Percentiles rank a stretch among this genome's conserved stretches.
phyloP scores from a whole-genome alignment of 805 yeast species.

The Candida cerambycidarum region DNA sequence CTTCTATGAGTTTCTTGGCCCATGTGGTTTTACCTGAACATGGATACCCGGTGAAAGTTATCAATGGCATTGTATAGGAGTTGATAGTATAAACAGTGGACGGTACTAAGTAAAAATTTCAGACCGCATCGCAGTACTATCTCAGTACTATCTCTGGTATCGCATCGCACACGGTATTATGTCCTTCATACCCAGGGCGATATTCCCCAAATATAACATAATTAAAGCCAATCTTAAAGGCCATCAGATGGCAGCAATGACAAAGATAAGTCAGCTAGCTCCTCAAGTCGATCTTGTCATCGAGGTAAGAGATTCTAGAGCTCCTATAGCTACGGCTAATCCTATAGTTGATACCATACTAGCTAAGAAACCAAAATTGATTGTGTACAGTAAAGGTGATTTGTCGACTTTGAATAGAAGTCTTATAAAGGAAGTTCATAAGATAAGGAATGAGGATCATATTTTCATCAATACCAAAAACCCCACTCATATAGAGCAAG shows the following conservation, averaged over 20 bases:
- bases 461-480: slow-evolving; percentile 60
- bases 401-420: slow-evolving; percentile 45
- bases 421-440: slow-evolving; percentile 35
- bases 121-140: too few species aligned
- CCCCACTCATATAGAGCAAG: slow-evolving; percentile 45
- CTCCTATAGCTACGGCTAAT: slow-evolving; percentile 83
- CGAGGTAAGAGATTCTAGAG: slow-evolving; percentile 86
- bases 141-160: too few species aligned
- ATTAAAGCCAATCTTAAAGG: slow-evolving; percentile 82
- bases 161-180: neutral
- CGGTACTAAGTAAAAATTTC: too few species aligned
- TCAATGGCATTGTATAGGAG: slow-evolving; percentile 84
- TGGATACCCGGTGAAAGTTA: slow-evolving; percentile 83
- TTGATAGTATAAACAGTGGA: too few species aligned
- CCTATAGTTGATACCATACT: slow-evolving; percentile 70
- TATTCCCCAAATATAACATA: slow-evolving; percentile 74
- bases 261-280: slow-evolving; percentile 61
- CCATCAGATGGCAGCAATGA: slow-evolving; percentile 80
- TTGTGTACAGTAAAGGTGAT: slow-evolving; percentile 79
- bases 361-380: slow-evolving; percentile 52
- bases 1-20: slow-evolving; percentile 54
- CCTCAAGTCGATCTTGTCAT: slow-evolving; percentile 80
- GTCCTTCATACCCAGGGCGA: slow-evolving; percentile 61
- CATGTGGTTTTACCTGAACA: slow-evolving; percentile 79
- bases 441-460: slow-evolving; percentile 26